Percentiles rank a stretch among this genome's conserved stretches.
These are phyloP conservation scores for Artemisia annua DNA, from an alignment of 129 eudicot genomes.

Conservation along the genomic window DNA sequence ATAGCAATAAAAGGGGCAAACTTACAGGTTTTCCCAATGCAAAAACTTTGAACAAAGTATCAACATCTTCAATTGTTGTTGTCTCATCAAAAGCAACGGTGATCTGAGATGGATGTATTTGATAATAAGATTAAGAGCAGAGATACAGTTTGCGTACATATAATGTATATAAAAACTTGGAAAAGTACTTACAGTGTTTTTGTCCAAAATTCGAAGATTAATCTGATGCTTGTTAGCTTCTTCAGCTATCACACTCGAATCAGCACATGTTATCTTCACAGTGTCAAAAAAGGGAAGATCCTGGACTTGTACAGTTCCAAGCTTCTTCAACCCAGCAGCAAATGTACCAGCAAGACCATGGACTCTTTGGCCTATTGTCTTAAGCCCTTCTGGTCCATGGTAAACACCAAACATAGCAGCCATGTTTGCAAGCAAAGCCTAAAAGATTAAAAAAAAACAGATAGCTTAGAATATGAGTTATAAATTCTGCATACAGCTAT, in stretches of 20 bases:
- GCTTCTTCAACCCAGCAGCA: constrained; percentile 79
- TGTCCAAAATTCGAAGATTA: constrained; percentile 76
- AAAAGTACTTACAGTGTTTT: constrained; percentile 61
- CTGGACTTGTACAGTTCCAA: constrained; percentile 86
- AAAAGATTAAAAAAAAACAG: constrained; percentile 1
- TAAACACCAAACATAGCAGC: constrained; percentile 97
- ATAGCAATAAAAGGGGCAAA: constrained; percentile 8
- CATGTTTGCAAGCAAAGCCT: constrained; percentile 99
- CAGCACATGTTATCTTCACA: constrained; percentile 77
- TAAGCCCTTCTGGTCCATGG: constrained; percentile 98
- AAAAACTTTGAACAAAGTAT: constrained; percentile 78
- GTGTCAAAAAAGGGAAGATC: constrained; percentile 89
- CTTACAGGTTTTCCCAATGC: constrained; percentile 77
- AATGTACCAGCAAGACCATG: constrained; percentile 91
- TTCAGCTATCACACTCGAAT: constrained; percentile 67
- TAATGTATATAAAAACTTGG: background rate
- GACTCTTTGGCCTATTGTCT: constrained; percentile 79
- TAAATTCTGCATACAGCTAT: background rate
- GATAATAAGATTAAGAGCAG: background rate
- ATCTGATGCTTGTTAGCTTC: constrained; percentile 77
- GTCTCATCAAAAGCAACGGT: constrained; percentile 95
- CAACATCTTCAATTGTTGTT: constrained; percentile 90
- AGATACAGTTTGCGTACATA: background rate
- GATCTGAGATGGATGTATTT: constrained; percentile 44
- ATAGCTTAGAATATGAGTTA: background rate